Evolutionary conservation across 2,329 filamentous ascomycete species (phyloP).

Genomic region (Penicillium sp.): DNA sequence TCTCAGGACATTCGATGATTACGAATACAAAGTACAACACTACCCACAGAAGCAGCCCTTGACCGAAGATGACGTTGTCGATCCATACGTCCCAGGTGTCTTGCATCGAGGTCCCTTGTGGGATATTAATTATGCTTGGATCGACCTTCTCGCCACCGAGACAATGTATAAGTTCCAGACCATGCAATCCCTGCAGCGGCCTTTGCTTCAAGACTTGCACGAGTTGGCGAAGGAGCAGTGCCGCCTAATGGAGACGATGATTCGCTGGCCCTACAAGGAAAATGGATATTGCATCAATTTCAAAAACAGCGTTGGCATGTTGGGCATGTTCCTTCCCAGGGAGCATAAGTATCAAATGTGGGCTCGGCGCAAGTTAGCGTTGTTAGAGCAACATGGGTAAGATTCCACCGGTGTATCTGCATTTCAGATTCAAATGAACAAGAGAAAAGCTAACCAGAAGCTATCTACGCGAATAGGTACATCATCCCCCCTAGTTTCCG

Average conservation of each 20-base stretch:
- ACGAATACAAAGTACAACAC: slow-evolving; percentile 62
- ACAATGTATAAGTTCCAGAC: slow-evolving; percentile 80
- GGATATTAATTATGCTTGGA: slow-evolving; percentile 69
- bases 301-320: slow-evolving; percentile 74
- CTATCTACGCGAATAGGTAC: slow-evolving; percentile 59
- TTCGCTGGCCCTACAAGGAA: slow-evolving; percentile 68
- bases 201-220: slow-evolving; percentile 55
- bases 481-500: slow-evolving; percentile 76
- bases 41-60: slow-evolving; percentile 57
- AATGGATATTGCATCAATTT: slow-evolving; percentile 69
- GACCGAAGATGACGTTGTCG: slow-evolving; percentile 66
- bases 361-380: slow-evolving; percentile 75
- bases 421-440: not conserved
- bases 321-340: slow-evolving; percentile 74
- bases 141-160: slow-evolving; percentile 76
- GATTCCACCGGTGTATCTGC: slow-evolving; percentile 26
- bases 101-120: slow-evolving; percentile 71
- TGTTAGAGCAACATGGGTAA: slow-evolving; percentile 76
- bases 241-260: slow-evolving; percentile 76
- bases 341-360: slow-evolving; percentile 73
- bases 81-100: slow-evolving; percentile 69
- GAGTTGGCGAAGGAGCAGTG: slow-evolving; percentile 68
- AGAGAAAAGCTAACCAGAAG: slow-evolving; percentile 4
- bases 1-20: slow-evolving; percentile 64
- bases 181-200: slow-evolving; percentile 55